These are phyloP conservation scores for Ganoderma sp. DNA, from an alignment of 1,284 basidiomycete genomes.

Conservation along the genomic window DNA sequence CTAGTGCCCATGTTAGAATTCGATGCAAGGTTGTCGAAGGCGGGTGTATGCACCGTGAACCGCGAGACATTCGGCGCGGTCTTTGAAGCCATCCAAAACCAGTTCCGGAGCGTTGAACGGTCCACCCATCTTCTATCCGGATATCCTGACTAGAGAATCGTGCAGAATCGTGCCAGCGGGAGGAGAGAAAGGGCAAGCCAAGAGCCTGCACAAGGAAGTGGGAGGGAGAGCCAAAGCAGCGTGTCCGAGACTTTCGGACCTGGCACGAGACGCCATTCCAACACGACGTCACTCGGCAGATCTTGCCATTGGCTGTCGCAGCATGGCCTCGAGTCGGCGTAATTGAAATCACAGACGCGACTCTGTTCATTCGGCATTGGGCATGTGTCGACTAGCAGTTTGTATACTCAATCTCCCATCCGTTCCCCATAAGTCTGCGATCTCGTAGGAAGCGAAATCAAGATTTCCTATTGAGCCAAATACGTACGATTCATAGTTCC, in stretches of 20 bases:
- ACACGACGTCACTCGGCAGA: background rate
- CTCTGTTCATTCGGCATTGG: too few relatives aligned
- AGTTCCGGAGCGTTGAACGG: conserved; percentile 50
- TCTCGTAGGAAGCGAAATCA: background rate
- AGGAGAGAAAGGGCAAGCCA: background rate
- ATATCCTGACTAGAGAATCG: background rate
- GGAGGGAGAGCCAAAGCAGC: background rate
- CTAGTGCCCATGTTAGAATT: conserved; percentile 47
- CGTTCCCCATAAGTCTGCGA: too few relatives aligned
- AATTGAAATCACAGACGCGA: too few relatives aligned
- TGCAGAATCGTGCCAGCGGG: background rate
- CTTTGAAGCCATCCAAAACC: conserved; percentile 53
- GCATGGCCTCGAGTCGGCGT: background rate
- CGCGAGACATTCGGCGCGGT: conserved; percentile 52
- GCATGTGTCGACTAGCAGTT: background rate
- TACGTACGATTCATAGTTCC: background rate
- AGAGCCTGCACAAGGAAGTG: background rate
- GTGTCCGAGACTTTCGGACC: conserved; percentile 7
- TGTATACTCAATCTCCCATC: background rate
- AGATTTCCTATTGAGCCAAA: background rate
- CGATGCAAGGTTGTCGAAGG: conserved; percentile 6
- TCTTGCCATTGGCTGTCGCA: too few relatives aligned
- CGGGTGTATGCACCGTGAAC: conserved; percentile 52
- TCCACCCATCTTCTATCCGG: conserved; percentile 27
- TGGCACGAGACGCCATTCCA: background rate